phyloP scores from a whole-genome alignment of 1,284 basidiomycete species.

The Ceratobasidium theobromae region DNA sequence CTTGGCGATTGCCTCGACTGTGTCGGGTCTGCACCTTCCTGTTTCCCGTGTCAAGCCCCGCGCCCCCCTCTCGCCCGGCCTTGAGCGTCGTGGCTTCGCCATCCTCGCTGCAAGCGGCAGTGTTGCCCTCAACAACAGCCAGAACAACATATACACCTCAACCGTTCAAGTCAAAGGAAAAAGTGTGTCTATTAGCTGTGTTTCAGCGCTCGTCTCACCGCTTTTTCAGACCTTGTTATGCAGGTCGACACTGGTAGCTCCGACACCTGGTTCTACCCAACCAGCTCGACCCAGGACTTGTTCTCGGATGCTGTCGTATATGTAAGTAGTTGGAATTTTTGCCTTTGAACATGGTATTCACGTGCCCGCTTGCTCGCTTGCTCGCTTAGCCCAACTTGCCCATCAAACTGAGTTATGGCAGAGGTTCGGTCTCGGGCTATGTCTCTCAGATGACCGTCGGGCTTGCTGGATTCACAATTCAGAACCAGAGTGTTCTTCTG shows the following conservation, averaged over 20 bases:
- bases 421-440: constrained; percentile 7
- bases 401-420: constrained; percentile 4
- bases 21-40: constrained; percentile 7
- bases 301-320: not conserved
- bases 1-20: constrained; percentile 12
- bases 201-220: not conserved
- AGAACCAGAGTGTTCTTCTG: constrained; percentile 13
- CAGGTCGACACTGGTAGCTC: constrained; percentile 28
- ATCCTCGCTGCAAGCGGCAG: constrained; percentile 1
- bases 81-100: not conserved
- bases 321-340: not conserved
- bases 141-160: constrained; percentile 24
- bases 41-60: constrained; percentile 9
- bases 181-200: not conserved
- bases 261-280: constrained; percentile 23
- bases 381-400: too few species aligned
- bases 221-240: constrained; percentile 1
- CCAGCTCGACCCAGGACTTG: not conserved
- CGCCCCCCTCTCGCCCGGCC: not conserved
- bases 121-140: not conserved
- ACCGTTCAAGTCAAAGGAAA: constrained; percentile 3
- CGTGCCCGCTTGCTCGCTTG: too few species aligned
- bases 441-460: constrained; percentile 10
- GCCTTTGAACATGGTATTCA: not conserved
- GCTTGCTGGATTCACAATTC: constrained; percentile 15